Evolutionary conservation across 2,329 filamentous ascomycete species (phyloP), one percentile per base, ranked within the genome.

Genomic region (Aschersonia sp.): DNA sequence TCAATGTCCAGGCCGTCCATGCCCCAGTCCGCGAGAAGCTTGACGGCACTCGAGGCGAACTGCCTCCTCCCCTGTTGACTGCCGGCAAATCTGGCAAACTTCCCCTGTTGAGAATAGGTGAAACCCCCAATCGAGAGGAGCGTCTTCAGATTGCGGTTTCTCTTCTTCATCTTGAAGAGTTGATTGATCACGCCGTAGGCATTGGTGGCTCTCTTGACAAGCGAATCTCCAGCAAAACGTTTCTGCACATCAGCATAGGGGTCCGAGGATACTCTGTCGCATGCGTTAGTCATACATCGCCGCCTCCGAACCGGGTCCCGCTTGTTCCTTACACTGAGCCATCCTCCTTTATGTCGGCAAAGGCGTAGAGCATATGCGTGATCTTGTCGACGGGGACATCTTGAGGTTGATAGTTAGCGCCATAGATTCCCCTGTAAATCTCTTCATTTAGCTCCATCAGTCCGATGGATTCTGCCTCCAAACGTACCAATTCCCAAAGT

Each of bases 101-200:
- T 83, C 47, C 74, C 57, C 40, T 57, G 40, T 40, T 51, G 64
- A 4, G 82, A 85, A 60, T 84, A 87, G 0, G 79, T 84, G 79
- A 82, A 92, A 12, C 87, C 87, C 41, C 87, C 87, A 50, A 94
- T 83, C 37, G 82, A 87, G 7, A 92, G 72, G n/a, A 92, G 66
- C 2, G 83, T 73, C 64, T 94, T 94, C 49, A 94, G 64, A 46
- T 84, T 77, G 22, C 86, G 78, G 60, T 94, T 78, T 54, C 72
- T 66, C 65, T 87, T 81, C 70, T 94, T 94, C 46, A 84, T 72
- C 1, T 86, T 63, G 60, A 75, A 86, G 1, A 94, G 68, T 59
- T 90, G 84, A 65, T 88, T 88, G 52, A 87, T 63, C 58, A 79
- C 83, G 41, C 87, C 87, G 56, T 87, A 88, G 45, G 80, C 77